Evolutionary conservation across 2,329 filamentous ascomycete species (phyloP).

Genomic region (Pezicula rhizophila): DNA sequence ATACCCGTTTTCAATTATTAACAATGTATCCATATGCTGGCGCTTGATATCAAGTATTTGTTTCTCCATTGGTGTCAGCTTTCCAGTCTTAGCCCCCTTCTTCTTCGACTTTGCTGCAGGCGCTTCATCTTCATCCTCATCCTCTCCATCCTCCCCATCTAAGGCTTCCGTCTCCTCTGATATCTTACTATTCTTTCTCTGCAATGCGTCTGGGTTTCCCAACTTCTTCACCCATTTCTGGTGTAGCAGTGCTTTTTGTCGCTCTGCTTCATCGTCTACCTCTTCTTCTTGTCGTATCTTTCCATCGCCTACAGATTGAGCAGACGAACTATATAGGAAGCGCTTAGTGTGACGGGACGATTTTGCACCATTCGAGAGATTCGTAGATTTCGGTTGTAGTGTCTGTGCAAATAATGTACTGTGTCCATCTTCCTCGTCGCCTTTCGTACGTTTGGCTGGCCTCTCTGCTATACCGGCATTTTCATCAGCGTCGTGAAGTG

Average conservation of each 20-base stretch:
- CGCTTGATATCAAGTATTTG: conserved; percentile 93
- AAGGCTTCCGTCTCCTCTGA: conserved; percentile 44
- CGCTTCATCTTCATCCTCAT: conserved; percentile 45
- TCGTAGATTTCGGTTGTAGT: conserved; percentile 15
- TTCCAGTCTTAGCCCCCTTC: conserved; percentile 65
- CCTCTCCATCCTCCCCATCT: conserved; percentile 46
- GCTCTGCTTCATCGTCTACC: conserved; percentile 46
- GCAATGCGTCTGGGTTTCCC: conserved; percentile 73
- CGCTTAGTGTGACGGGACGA: conserved; percentile 40
- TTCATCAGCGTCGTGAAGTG: conserved; percentile 38
- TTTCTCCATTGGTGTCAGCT: conserved; percentile 89
- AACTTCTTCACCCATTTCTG: conserved; percentile 85
- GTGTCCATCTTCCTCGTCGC: conserved; percentile 33
- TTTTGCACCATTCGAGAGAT: conserved; percentile 12
- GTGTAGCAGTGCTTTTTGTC: conserved; percentile 67
- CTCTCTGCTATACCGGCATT: conserved; percentile 33
- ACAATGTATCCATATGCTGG: conserved; percentile 79
- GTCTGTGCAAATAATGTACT: conserved; percentile 35
- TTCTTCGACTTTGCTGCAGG: conserved; percentile 51
- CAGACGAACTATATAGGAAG: conserved; percentile 44
- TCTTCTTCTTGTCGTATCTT: conserved; percentile 34
- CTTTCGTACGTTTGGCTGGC: conserved; percentile 40
- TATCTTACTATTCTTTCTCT: conserved; percentile 50
- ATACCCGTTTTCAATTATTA: conserved; percentile 94
- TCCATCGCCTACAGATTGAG: conserved; percentile 19